Evolutionary conservation across 441 rosid genomes (phyloP).

Genomic region (Omphalea diandra): DNA sequence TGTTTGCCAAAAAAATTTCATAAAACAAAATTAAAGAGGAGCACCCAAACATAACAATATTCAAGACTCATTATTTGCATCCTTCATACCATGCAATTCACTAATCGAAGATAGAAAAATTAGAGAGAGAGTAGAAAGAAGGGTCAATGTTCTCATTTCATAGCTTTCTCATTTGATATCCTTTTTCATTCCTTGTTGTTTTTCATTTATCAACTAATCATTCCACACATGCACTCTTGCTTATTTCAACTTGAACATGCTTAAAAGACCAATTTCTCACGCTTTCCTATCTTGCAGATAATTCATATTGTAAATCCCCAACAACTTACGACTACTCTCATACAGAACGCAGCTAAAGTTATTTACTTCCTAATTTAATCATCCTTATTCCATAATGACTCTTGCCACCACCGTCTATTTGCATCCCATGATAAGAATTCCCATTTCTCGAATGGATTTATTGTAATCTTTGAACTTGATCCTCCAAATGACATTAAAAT

Average conservation of each 20-base stretch:
- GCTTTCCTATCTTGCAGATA: not conserved
- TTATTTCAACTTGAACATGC: not conserved
- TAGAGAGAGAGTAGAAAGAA: not conserved
- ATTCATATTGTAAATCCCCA: not conserved
- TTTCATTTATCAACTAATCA: slow-evolving; percentile 1
- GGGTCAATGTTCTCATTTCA: too few species aligned
- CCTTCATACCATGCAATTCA: too few species aligned
- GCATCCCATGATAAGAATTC: too few species aligned
- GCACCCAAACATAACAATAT: not conserved
- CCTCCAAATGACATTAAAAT: not conserved
- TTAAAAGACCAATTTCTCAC: not conserved
- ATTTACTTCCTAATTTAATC: too few species aligned
- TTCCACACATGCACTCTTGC: not conserved
- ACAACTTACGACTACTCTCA: not conserved
- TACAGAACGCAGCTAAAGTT: too few species aligned
- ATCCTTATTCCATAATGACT: too few species aligned
- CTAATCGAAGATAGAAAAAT: too few species aligned
- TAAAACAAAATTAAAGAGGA: not conserved
- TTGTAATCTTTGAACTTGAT: not conserved
- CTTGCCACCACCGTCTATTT: too few species aligned
- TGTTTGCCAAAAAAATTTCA: not conserved
- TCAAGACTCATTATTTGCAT: slow-evolving; percentile 1
- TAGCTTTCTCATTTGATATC: not conserved
- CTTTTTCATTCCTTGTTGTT: not conserved
- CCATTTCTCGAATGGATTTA: too few species aligned